A percentile compares a stretch with the other conserved stretches of the same genome.
These are phyloP conservation scores for Psilocybe sp. DNA, from an alignment of 768 basidiomycete species.

Conservation along the genomic window DNA sequence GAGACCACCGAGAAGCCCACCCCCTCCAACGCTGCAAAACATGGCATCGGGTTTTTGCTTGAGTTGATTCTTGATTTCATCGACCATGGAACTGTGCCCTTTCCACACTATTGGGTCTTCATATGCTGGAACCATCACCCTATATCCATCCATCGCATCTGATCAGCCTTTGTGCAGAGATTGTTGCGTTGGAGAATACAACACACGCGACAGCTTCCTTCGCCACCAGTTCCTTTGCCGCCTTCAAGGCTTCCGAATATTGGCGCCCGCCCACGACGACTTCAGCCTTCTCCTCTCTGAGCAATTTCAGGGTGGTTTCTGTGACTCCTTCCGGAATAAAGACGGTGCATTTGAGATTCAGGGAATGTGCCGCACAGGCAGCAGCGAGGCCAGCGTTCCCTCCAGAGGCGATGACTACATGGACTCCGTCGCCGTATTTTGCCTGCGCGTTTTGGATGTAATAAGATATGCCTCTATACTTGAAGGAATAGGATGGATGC, in stretches of 20 bases:
- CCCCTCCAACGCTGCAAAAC: constrained; percentile 78
- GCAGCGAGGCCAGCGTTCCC: constrained; percentile 82
- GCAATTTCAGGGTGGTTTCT: constrained; percentile 43
- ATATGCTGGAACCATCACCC: constrained; percentile 70
- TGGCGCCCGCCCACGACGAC: constrained; percentile 55
- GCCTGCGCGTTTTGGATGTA: constrained; percentile 53
- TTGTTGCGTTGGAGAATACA: background rate
- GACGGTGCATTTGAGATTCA: constrained; percentile 61
- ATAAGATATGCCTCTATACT: constrained; percentile 67
- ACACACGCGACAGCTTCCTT: constrained; percentile 53
- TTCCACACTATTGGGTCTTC: constrained; percentile 70
- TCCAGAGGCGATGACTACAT: constrained; percentile 69
- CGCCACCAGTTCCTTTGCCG: constrained; percentile 45
- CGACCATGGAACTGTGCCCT: constrained; percentile 74
- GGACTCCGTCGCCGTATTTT: constrained; percentile 49
- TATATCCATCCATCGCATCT: constrained; percentile 21
- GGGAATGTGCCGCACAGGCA: constrained; percentile 55
- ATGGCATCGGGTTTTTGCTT: constrained; percentile 61
- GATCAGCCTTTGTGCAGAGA: background rate
- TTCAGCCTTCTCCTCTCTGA: constrained; percentile 53
- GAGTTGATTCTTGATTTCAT: constrained; percentile 59
- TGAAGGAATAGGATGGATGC: constrained; percentile 75
- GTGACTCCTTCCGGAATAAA: constrained; percentile 59
- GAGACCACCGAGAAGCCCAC: constrained; percentile 67
- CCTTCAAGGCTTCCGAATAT: constrained; percentile 56